A percentile compares a stretch with the other conserved stretches of the same genome.
Conservation (phyloP, 2,329 filamentous ascomycete genomes). For the Talaromyces islandicus region DNA sequence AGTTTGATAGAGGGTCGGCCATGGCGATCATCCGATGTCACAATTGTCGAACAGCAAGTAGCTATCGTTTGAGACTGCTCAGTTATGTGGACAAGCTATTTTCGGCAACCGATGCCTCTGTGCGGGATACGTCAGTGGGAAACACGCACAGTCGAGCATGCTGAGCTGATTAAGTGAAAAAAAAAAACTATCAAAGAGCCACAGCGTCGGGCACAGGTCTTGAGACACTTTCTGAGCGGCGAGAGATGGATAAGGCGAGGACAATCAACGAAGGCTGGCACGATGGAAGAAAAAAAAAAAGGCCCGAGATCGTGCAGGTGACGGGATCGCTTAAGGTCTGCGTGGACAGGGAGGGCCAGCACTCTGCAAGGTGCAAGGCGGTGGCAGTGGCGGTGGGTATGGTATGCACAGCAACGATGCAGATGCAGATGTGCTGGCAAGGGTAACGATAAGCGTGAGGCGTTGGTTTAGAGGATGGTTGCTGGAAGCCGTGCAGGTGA, state of each 20-base stretch:
- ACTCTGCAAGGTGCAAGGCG: slow-evolving; percentile 5
- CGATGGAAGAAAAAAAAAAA: not conserved
- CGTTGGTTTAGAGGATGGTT: not conserved
- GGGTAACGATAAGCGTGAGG: not conserved
- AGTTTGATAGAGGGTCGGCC: slow-evolving; percentile 21
- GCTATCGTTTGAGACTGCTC: not conserved
- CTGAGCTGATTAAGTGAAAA: slow-evolving; percentile 5
- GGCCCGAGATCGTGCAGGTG: not conserved
- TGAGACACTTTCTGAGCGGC: not conserved
- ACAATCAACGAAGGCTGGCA: not conserved
- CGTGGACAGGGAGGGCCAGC: not conserved
- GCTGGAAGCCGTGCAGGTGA: not conserved
- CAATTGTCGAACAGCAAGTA: not conserved
- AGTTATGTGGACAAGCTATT: not conserved
- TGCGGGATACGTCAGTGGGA: slow-evolving; percentile 2
- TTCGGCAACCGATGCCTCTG: slow-evolving; percentile 8
- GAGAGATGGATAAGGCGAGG: not conserved
- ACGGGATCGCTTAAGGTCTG: not conserved
- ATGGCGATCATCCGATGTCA: slow-evolving; percentile 10
- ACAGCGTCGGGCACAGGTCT: not conserved
- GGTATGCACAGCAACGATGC: not conserved
- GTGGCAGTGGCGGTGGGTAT: not conserved
- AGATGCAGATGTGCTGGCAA: not conserved
- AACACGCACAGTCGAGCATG: slow-evolving; percentile 8
- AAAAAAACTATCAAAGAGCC: not conserved